Evolutionary conservation across 2,329 filamentous ascomycete species (phyloP).

Genomic region (Tolypocladium sp.): DNA sequence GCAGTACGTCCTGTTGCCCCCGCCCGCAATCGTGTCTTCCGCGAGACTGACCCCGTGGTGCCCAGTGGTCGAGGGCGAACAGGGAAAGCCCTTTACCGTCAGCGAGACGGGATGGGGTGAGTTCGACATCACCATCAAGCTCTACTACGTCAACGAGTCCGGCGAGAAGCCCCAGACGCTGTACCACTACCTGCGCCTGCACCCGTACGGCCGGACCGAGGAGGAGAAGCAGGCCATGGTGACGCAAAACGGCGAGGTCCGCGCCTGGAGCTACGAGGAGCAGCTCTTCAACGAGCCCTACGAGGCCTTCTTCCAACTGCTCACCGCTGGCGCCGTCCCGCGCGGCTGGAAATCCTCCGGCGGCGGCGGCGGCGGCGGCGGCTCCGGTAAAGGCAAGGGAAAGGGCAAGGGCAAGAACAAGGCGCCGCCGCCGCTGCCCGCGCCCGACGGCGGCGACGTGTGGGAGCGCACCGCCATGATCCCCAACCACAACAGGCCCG

Average conservation of each 20-base stretch:
- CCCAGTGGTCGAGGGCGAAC: slow-evolving; percentile 60
- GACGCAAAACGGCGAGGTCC: slow-evolving; percentile 52
- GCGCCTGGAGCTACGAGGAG: slow-evolving; percentile 81
- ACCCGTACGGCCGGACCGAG: slow-evolving; percentile 80
- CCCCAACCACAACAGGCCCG: slow-evolving; percentile 55
- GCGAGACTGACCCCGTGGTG: not conserved
- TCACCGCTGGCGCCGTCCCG: slow-evolving; percentile 63
- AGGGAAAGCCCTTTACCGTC: slow-evolving; percentile 66
- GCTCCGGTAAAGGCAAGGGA: slow-evolving; percentile 16
- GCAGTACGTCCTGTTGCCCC: slow-evolving; percentile 42
- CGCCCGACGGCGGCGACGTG: slow-evolving; percentile 36
- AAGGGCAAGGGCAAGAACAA: slow-evolving; percentile 40
- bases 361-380: slow-evolving; percentile 27
- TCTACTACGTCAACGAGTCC: slow-evolving; percentile 83
- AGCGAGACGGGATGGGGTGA: slow-evolving; percentile 96
- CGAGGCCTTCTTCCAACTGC: slow-evolving; percentile 78
- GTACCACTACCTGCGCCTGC: slow-evolving; percentile 84
- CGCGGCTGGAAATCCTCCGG: slow-evolving; percentile 29
- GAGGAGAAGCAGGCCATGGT: slow-evolving; percentile 56
- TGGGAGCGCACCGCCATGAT: slow-evolving; percentile 67
- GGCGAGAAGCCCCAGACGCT: slow-evolving; percentile 93
- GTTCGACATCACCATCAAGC: slow-evolving; percentile 91
- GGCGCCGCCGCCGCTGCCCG: slow-evolving; percentile 27
- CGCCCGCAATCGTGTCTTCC: not conserved
- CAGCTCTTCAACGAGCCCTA: slow-evolving; percentile 97